A percentile compares a stretch with the other conserved stretches of the same genome.
These are phyloP conservation scores for Paecilomyces fulvus DNA, from an alignment of 2,329 filamentous ascomycete genomes.

Conservation along the genomic window DNA sequence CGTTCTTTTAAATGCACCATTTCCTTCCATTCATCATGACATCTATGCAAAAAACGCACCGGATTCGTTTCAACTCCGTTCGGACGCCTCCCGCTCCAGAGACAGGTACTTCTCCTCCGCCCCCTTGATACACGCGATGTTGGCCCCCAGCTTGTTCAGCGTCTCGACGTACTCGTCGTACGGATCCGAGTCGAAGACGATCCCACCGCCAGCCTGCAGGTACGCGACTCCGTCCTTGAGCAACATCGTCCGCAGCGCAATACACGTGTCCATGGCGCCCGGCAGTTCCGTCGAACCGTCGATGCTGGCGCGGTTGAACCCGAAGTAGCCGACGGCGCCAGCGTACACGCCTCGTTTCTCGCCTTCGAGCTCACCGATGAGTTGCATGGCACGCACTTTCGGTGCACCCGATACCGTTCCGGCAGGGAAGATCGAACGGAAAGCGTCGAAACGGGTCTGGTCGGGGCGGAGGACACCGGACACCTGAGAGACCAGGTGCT, in stretches of 20 bases:
- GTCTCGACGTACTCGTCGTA: constrained; percentile 94
- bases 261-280: constrained; percentile 86
- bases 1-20: background rate
- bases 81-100: constrained; percentile 21
- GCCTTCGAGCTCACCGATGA: constrained; percentile 86
- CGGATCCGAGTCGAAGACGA: constrained; percentile 87
- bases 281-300: constrained; percentile 55
- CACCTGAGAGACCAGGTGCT: constrained; percentile 93
- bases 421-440: constrained; percentile 92
- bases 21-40: background rate
- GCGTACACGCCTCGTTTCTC: constrained; percentile 96
- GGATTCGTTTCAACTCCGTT: background rate
- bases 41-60: background rate
- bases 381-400: constrained; percentile 93
- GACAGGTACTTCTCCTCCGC: constrained; percentile 63
- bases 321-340: constrained; percentile 93
- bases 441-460: constrained; percentile 89
- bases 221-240: constrained; percentile 87
- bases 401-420: constrained; percentile 93
- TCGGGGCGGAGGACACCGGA: constrained; percentile 76
- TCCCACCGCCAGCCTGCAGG: constrained; percentile 77
- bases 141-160: constrained; percentile 88
- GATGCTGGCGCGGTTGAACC: constrained; percentile 64
- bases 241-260: constrained; percentile 83
- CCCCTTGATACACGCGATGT: constrained; percentile 77